These are phyloP conservation scores for Nakazawaea holstii DNA, from an alignment of 805 yeast genomes.

Conservation along the genomic window DNA sequence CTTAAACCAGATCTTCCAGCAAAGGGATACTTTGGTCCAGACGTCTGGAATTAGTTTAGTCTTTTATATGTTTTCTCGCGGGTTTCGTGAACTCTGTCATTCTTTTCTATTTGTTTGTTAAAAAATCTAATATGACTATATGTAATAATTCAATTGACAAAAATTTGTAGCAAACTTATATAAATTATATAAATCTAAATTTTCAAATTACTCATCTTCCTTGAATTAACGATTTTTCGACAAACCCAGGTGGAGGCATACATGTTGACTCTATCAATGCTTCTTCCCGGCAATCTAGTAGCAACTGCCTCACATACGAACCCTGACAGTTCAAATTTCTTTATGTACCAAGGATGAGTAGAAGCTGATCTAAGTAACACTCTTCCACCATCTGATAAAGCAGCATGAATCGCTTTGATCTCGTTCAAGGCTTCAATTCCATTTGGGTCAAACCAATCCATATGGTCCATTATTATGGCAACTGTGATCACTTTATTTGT, in stretches of 20 bases:
- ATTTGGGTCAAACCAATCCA: slow-evolving; percentile 82
- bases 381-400: slow-evolving; percentile 63
- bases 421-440: slow-evolving; percentile 63
- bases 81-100: not conserved
- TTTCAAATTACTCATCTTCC: slow-evolving; percentile 45
- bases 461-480: slow-evolving; percentile 85
- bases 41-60: not conserved
- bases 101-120: not conserved
- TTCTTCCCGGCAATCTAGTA: slow-evolving; percentile 52
- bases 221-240: slow-evolving; percentile 38
- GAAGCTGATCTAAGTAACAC: slow-evolving; percentile 77
- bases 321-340: slow-evolving; percentile 61
- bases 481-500: slow-evolving; percentile 59
- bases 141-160: no score
- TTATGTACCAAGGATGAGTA: slow-evolving; percentile 71
- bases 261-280: slow-evolving; percentile 82
- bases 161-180: no score
- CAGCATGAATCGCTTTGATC: slow-evolving; percentile 55
- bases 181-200: slow-evolving; percentile 18
- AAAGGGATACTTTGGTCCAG: slow-evolving; percentile 32
- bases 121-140: not conserved
- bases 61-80: no score
- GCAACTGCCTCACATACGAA: slow-evolving; percentile 68
- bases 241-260: slow-evolving; percentile 88
- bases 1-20: slow-evolving; percentile 17